phyloP scores from a whole-genome alignment of 202 grass and related monocot species.

The Elaeis oleifera region DNA sequence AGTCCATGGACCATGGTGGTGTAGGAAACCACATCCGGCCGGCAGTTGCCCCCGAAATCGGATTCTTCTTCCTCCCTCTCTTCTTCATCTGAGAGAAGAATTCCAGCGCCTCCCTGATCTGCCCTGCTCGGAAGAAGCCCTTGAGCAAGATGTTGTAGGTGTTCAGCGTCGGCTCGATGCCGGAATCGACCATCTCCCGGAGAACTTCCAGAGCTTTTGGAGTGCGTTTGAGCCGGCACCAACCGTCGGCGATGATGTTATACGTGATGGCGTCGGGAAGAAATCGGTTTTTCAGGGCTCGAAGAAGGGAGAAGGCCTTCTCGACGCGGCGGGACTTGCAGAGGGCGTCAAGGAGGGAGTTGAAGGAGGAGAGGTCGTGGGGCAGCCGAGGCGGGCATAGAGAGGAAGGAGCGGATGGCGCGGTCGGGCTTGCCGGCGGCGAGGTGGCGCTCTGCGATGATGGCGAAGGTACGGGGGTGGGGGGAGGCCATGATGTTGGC shows the following conservation, averaged over 20 bases:
- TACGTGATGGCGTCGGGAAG: slow-evolving; percentile 58
- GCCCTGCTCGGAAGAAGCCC: slow-evolving; percentile 72
- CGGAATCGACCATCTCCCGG: slow-evolving; percentile 61
- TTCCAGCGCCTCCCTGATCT: slow-evolving; percentile 44
- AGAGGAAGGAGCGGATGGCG: slow-evolving; percentile 75
- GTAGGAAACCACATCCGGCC: slow-evolving; percentile 69
- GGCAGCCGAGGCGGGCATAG: slow-evolving; percentile 53
- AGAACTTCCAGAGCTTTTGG: slow-evolving; percentile 69
- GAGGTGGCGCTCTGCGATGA: slow-evolving; percentile 56
- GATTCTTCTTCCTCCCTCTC: slow-evolving; percentile 38
- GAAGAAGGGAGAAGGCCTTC: slow-evolving; percentile 70
- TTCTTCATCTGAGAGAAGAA: slow-evolving; percentile 98
- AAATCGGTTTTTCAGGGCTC: slow-evolving; percentile 49
- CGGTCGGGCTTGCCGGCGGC: slow-evolving; percentile 55
- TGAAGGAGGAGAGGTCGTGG: slow-evolving; percentile 50
- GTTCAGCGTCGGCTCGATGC: slow-evolving; percentile 63
- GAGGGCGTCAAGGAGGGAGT: slow-evolving; percentile 67
- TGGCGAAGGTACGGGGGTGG: slow-evolving; percentile 68
- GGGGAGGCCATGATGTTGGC: slow-evolving; percentile 24
- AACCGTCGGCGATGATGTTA: slow-evolving; percentile 81
- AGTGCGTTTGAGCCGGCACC: slow-evolving; percentile 73
- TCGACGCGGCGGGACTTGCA: slow-evolving; percentile 57
- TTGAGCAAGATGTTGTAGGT: slow-evolving; percentile 89
- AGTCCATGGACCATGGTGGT: slow-evolving; percentile 77
- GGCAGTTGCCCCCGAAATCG: slow-evolving; percentile 9